Evolutionary conservation across 2,329 filamentous ascomycete genomes (phyloP), one percentile per base, ranked within the genome.

Genomic region (Aspergillus sp.): DNA sequence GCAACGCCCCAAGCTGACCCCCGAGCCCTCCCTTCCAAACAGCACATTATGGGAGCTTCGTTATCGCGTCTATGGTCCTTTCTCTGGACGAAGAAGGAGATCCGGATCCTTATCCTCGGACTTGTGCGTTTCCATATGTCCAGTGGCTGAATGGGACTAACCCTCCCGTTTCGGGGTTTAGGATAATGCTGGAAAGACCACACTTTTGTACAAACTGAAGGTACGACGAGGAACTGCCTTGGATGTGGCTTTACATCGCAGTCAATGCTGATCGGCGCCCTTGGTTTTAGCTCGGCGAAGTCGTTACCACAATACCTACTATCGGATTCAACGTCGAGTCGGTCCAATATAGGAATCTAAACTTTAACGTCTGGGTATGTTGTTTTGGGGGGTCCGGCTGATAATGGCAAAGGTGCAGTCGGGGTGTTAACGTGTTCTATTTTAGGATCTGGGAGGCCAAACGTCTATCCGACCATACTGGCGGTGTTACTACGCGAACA

Each of bases 321-420:
- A 96, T 98, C 61, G 91, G 91, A 40, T 98, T 98, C 72, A 98
- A 98, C 61, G 91, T 98, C 51, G 91, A 98, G 66, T 94, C 86
- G 14, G 91, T 98, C 44, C 91, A 86, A 50, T 98, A 98, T 72
- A 89, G 89, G 63, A 96, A 95, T 60, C 74, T 98, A 41, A 94
- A 95, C 63, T 93, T 98, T 62, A 96, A 96, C 57, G 91, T 98
- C 53, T 98, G 91, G 91, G 82, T 86, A 80, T 35, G 78, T 55
- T 16, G 4, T 14, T 8, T 15, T 12, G 6, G 4, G 7, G 25
- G 7, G 25, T 5, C 11, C 7, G 13, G 13, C 13, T 3, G 25
- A 26, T 5, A 12, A 11, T 6, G 10, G 13, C 15, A 12, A 25
- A 12, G 19, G 15, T 20, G 29, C 22, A 20, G 19, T 37, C 11